Base-by-base conservation (phyloP, 345 rosid genomes). In the Hibiscus syriacus region DNA sequence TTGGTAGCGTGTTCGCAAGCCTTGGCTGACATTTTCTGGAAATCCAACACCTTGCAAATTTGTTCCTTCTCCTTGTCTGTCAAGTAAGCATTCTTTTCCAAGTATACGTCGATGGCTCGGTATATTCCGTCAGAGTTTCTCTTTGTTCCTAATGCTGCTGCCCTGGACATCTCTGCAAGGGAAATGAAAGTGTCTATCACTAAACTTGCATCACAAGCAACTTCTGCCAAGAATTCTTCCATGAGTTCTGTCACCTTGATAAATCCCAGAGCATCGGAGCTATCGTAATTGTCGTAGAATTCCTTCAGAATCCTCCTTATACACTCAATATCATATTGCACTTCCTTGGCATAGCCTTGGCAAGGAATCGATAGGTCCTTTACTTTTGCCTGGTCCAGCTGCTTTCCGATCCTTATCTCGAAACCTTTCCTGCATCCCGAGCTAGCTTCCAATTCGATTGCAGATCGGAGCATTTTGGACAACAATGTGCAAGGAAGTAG, bases 381-480 rank as follows among this genome's bases (percentile, higher is more conserved):
- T 0, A 73, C 80, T 12, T 78, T 81, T 25, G 92, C 96, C 73
- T 76, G 78, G 23, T 88, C 86, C 0, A 92, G 82, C 66, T 90
- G 97, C 48, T 76, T 87, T 50, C 97, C 92, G 6, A 92, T 85
- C 84, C 92, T 80, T 43, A 20, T 72, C 84, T 90, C 97, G 6
- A 85, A 76, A 48, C 96, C 92, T 67, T 78, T 78, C 73, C 79
- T 79, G 66, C 98, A 90, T 45, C 72, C 80, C 11, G 56, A 22
- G 69, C 85, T 81, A 13, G 84, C 85, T 60, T 82, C 90, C 55
- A 88, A 63, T 13, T 53, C 59, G 32, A 76, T 76, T 9, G 92
- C 84, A 66, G 14, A 73, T 11, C 74, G 78, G 27, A 90, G 88
- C 80, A 85, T 77, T 82, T 83, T 63, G 23, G 82, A 80, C 76